These are phyloP conservation scores for Panellus pusillus DNA, from an alignment of 768 basidiomycete species.

Conservation along the genomic window DNA sequence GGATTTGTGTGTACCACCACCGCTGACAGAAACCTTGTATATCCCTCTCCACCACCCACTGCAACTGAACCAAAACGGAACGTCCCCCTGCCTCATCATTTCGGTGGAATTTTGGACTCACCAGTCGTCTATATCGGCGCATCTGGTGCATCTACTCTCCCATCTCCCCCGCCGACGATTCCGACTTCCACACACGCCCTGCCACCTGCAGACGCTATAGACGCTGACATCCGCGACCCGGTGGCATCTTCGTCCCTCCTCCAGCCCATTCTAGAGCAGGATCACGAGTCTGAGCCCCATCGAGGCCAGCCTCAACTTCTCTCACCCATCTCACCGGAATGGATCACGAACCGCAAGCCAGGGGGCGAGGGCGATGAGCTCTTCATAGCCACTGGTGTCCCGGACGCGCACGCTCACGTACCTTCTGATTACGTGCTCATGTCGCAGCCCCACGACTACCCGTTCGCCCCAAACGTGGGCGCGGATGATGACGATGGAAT, in stretches of 20 bases:
- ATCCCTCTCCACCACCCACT: slow-evolving; percentile 20
- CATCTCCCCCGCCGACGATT: slow-evolving; percentile 17
- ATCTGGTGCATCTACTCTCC: neutral
- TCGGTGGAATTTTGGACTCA: slow-evolving; percentile 19
- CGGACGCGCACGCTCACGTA: neutral
- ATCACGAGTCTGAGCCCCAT: neutral
- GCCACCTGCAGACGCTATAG: slow-evolving; percentile 5
- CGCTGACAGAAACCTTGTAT: slow-evolving; percentile 6
- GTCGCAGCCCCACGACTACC: slow-evolving; percentile 7
- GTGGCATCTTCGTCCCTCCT: slow-evolving; percentile 1
- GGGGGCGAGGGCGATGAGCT: neutral
- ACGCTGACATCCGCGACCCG: neutral
- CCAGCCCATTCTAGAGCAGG: slow-evolving; percentile 14
- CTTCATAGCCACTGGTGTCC: neutral
- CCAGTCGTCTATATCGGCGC: slow-evolving; percentile 13
- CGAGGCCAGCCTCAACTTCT: slow-evolving; percentile 10
- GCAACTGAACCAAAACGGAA: slow-evolving; percentile 11
- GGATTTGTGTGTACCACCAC: slow-evolving; percentile 19
- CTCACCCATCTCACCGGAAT: slow-evolving; percentile 20
- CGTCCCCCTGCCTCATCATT: slow-evolving; percentile 18
- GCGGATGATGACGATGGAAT: neutral
- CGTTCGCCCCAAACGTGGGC: neutral
- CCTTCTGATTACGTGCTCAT: slow-evolving; percentile 9
- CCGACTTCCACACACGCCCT: slow-evolving; percentile 15
- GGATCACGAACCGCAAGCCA: slow-evolving; percentile 9